These are phyloP conservation scores for Euphrasia confusa DNA, from an alignment of 257 asterid species.

Conservation along the genomic window DNA sequence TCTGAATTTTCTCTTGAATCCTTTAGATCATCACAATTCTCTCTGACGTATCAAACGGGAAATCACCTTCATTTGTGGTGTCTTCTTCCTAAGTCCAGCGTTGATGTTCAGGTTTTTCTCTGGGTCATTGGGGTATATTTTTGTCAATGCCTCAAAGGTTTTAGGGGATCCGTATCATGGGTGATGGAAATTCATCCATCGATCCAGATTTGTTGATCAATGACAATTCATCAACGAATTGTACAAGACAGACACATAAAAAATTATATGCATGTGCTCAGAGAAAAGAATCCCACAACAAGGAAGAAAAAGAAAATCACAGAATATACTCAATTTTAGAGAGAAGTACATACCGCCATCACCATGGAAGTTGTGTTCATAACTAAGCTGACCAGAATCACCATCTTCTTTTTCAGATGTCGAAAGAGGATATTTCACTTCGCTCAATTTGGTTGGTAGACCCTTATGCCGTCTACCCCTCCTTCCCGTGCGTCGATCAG, in stretches of 20 bases:
- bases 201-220: no score
- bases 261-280: not conserved
- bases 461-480: conserved; percentile 61
- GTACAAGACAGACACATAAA: not conserved
- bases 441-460: conserved; percentile 35
- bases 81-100: no score
- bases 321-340: not conserved
- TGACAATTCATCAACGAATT: no score
- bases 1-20: no score
- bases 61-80: no score
- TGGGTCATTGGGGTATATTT: no score
- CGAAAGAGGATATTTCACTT: conserved; percentile 42
- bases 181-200: no score
- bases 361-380: conserved; percentile 38
- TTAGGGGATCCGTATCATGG: no score
- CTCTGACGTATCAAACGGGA: no score
- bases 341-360: conserved; percentile 34
- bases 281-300: not conserved
- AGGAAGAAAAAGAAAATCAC: not conserved
- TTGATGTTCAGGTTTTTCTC: no score
- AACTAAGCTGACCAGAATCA: conserved; percentile 39
- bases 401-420: conserved; percentile 46
- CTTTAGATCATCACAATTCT: no score
- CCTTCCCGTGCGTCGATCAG: conserved; percentile 65
- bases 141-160: no score